These are phyloP conservation scores for Zymoseptoria brevis DNA, from an alignment of 2,329 filamentous ascomycete genomes.

Conservation along the genomic window DNA sequence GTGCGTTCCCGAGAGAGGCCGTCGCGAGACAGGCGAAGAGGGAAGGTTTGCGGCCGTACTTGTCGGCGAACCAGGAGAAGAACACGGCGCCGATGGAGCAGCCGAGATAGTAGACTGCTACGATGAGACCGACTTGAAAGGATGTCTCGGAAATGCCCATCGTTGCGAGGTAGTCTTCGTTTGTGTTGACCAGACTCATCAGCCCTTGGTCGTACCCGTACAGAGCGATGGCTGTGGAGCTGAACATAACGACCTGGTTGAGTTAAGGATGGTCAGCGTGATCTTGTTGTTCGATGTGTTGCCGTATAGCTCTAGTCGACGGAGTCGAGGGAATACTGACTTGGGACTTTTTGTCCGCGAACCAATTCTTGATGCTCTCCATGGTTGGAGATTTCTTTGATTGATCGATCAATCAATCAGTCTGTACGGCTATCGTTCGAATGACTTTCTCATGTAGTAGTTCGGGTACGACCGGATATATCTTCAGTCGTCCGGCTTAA, in stretches of 20 bases:
- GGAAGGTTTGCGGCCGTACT: constrained; percentile 46
- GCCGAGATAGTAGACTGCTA: constrained; percentile 56
- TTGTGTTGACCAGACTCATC: constrained; percentile 50
- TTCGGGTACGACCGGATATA: neutral
- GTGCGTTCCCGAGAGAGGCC: constrained; percentile 48
- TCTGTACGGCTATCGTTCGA: neutral
- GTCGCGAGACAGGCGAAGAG: constrained; percentile 50
- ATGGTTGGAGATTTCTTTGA: neutral
- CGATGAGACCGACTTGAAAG: constrained; percentile 51
- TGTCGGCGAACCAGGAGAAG: constrained; percentile 49
- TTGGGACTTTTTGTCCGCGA: constrained; percentile 18
- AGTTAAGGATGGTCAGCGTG: constrained; percentile 3
- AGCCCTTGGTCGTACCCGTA: constrained; percentile 46
- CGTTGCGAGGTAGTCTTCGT: constrained; percentile 47
- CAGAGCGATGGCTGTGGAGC: constrained; percentile 46
- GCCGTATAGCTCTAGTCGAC: neutral
- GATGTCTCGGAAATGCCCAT: constrained; percentile 48
- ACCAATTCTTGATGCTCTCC: constrained; percentile 4
- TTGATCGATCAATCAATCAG: neutral
- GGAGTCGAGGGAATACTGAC: constrained; percentile 3
- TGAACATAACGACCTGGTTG: constrained; percentile 44
- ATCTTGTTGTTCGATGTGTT: constrained; percentile 34
- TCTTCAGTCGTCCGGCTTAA: neutral
- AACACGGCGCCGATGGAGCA: constrained; percentile 50
- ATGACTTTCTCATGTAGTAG: neutral